These are phyloP conservation scores for Fusarium sp. DNA, from an alignment of 2,329 filamentous ascomycete genomes.

Conservation along the genomic window DNA sequence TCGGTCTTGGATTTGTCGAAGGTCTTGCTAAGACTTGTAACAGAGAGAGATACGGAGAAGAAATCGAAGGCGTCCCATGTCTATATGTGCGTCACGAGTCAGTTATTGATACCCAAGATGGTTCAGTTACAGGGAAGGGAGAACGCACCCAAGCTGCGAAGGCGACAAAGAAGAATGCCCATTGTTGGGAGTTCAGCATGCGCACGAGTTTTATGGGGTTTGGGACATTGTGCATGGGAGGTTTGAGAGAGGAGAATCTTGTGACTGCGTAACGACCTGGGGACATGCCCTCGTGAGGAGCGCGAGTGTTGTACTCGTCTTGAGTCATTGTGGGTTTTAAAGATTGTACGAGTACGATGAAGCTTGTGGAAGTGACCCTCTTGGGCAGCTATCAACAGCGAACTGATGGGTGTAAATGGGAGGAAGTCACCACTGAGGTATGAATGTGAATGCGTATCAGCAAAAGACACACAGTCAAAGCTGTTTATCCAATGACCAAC, in stretches of 20 bases:
- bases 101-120: neutral
- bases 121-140: too few species aligned
- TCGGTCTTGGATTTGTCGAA: conserved; percentile 65
- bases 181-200: conserved; percentile 60
- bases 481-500: neutral
- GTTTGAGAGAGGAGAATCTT: conserved; percentile 65
- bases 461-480: conserved; percentile 4
- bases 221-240: conserved; percentile 62
- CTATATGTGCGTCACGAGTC: conserved; percentile 45
- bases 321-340: conserved; percentile 31
- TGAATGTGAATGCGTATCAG: neutral
- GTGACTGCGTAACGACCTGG: conserved; percentile 57
- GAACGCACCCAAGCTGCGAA: conserved; percentile 65
- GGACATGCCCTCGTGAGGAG: conserved; percentile 62
- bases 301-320: conserved; percentile 46
- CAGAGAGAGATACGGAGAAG: conserved; percentile 70
- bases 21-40: conserved; percentile 60
- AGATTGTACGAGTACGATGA: neutral
- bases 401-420: neutral
- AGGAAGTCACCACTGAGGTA: neutral
- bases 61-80: conserved; percentile 74
- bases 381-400: neutral
- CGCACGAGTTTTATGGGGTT: conserved; percentile 62
- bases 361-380: neutral
- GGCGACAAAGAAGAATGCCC: conserved; percentile 64